Conservation (phyloP, 2,329 filamentous ascomycete genomes). For the Botryotinia convoluta region DNA sequence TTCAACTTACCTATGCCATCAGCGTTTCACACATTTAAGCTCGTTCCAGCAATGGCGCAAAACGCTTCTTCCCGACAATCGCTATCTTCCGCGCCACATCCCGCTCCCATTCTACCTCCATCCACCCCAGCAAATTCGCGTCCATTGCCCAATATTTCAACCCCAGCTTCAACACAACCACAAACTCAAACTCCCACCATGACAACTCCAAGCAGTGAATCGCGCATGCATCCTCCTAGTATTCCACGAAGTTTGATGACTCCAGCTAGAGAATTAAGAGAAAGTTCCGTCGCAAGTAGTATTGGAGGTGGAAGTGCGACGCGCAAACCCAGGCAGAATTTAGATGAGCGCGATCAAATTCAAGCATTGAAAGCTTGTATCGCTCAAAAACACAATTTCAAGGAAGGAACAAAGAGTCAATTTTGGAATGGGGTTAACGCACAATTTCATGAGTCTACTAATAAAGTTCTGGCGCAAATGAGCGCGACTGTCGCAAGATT, state of each 20-base stretch:
- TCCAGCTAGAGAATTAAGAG: constrained; percentile 36
- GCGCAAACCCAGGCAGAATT: constrained; percentile 39
- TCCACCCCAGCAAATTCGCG: constrained; percentile 33
- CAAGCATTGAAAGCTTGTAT: constrained; percentile 37
- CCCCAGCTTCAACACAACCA: constrained; percentile 23
- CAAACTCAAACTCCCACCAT: constrained; percentile 27
- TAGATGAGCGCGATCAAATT: constrained; percentile 38
- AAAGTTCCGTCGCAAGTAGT: constrained; percentile 34
- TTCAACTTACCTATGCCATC: constrained; percentile 27
- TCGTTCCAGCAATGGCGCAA: constrained; percentile 35
- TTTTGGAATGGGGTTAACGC: constrained; percentile 37
- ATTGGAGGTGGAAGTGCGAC: constrained; percentile 33
- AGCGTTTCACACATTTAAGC: constrained; percentile 37
- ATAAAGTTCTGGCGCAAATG: constrained; percentile 38
- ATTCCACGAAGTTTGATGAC: constrained; percentile 35
- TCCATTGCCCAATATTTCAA: constrained; percentile 20
- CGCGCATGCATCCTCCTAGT: constrained; percentile 37
- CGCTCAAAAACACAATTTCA: constrained; percentile 35
- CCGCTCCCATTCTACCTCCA: constrained; percentile 32
- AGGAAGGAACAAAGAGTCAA: constrained; percentile 38
- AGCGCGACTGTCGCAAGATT: constrained; percentile 38
- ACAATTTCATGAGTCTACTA: constrained; percentile 36
- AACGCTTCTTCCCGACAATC: constrained; percentile 23
- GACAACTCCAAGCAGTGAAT: constrained; percentile 31
- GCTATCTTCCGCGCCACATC: constrained; percentile 21